A percentile compares a stretch with the other conserved stretches of the same genome.
These are phyloP conservation scores for Ophiostoma angusticollis DNA, from an alignment of 2,329 filamentous ascomycete species.

Conservation along the genomic window DNA sequence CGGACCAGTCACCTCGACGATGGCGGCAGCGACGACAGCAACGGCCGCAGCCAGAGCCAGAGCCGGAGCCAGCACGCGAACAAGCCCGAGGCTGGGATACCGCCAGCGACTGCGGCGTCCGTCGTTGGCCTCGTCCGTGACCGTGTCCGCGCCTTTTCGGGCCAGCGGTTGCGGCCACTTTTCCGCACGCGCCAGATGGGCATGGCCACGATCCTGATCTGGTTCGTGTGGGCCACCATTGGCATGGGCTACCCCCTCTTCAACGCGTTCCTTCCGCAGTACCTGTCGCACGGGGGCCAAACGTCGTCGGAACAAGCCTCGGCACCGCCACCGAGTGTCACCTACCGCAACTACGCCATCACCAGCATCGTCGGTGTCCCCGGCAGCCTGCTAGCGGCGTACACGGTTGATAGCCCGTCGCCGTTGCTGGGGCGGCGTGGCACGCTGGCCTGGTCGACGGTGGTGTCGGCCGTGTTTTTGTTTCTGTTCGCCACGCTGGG, in stretches of 20 bases:
- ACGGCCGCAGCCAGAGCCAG: background rate
- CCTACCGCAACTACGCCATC: slow-evolving; percentile 74
- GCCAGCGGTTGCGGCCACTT: slow-evolving; percentile 53
- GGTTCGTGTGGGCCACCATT: slow-evolving; percentile 73
- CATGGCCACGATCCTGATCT: slow-evolving; percentile 43
- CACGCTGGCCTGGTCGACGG: slow-evolving; percentile 55
- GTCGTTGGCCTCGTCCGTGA: slow-evolving; percentile 39
- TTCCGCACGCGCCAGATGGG: slow-evolving; percentile 42
- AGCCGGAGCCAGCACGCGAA: background rate
- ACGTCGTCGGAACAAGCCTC: slow-evolving; percentile 21
- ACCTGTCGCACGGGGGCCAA: slow-evolving; percentile 48
- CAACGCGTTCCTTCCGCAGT: slow-evolving; percentile 83
- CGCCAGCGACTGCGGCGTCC: no score
- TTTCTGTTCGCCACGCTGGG: slow-evolving; percentile 54
- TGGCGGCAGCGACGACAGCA: slow-evolving; percentile 1
- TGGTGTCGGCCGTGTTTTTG: slow-evolving; percentile 55
- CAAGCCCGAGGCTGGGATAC: no score
- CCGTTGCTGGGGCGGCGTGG: slow-evolving; percentile 55
- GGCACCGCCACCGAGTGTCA: slow-evolving; percentile 28
- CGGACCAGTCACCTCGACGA: background rate
- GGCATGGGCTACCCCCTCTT: slow-evolving; percentile 82
- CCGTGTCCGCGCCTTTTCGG: slow-evolving; percentile 54
- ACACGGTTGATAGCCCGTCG: slow-evolving; percentile 52
- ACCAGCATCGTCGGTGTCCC: slow-evolving; percentile 66
- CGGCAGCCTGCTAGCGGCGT: slow-evolving; percentile 61